Conservation (phyloP, 78 protist genomes). For the slime mould (Dictyostelium discoideum) region dicty_2.7 NC_007091.3:3045001-3045500, state of each 20-base stretch:
- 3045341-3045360: neutral
- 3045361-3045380: neutral
- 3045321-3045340: neutral
- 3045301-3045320: no score
- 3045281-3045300: no score
- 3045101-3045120: slow-evolving; percentile 67
- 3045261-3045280: no score
- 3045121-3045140: slow-evolving; percentile 55
- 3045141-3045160: slow-evolving; percentile 1
- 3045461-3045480: slow-evolving; percentile 26
- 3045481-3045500: neutral
- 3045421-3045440: neutral
- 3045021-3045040: slow-evolving; percentile 6
- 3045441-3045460: neutral
- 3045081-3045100: slow-evolving; percentile 67
- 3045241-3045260: neutral
- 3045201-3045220: neutral
- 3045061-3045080: slow-evolving; percentile 72
- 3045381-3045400: no score
- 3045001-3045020: neutral
- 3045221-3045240: neutral
- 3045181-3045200: neutral
- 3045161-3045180: slow-evolving; percentile 17
- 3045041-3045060: slow-evolving; percentile 36
- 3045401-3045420: no score